Evolutionary conservation across 257 asterid species (phyloP), one percentile per base, ranked within the genome.

Genomic region (Fraxinus cuspidata): DNA sequence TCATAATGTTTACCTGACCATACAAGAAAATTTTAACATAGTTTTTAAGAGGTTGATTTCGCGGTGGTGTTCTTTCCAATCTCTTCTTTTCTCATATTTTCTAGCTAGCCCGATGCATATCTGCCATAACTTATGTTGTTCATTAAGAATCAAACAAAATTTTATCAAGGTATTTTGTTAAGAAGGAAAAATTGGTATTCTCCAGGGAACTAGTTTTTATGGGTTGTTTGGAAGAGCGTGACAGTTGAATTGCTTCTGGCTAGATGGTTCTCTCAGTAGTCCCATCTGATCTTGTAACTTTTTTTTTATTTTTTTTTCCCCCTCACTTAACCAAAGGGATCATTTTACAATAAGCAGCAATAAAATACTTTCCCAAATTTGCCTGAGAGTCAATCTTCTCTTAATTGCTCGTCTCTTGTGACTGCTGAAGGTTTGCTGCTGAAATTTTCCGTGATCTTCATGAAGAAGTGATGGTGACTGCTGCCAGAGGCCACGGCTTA

Each of bases 391-490:
- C 35, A 3, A 2, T 27, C 29, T 25, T 10, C 18, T 63, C 34
- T 58, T 27, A 63, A 25, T 11, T 63, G 34, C 35, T 63, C 27
- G 29, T 63, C 69, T 76, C 77, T 84, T 87, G 88, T 88, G 78
- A 81, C 79, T 80, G 25, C 80, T 85, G 84, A 84, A 96, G 99
- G 92, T 96, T 93, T 89, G 99, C 99, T 32, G 97, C 99, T 4
- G 97, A 90, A 85, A 85, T 93, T 83, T 96, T 96, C 84, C 97
- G 88, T 80, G 90, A 90, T 81, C 88, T 96, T 58, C 97, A 96
- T 75, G 99, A 96, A 74, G 95, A 96, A 79, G 96, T 93, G 79
- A 85, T 91, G 93, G 89, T 85, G 73, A 96, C 99, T 81, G 94
- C 99, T 80, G 86, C 97, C 70, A 92, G 97, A 84, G 98, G 99